Evolutionary conservation across 73 alveolate species (phyloP), one percentile per base, ranked within the genome.

Genomic region (Paramecium caudatum): DNA sequence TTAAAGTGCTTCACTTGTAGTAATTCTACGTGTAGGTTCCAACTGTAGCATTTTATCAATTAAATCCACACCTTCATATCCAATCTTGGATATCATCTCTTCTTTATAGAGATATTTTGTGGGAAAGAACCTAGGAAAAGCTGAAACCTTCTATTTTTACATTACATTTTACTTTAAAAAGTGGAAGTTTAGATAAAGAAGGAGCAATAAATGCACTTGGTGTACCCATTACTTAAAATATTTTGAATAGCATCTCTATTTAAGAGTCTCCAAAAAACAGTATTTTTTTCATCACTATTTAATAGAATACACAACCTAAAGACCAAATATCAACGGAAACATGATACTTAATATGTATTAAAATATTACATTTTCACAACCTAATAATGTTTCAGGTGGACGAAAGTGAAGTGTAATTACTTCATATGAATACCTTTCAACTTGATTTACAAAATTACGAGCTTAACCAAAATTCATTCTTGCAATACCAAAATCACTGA

Each of bases 171-270:
- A 68, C 84, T 25, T 68, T 68, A 19, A 32, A 68, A 5, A 32
- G 21, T 25, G 47, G 61, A 10, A 68, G 32, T 15, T 16, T 19
- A 74, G 17, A 74, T 36, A 74, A 47, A 43, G 69, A 19, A 8
- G 88, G 88, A 6, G 88, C 88, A 27, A 74, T 74, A 41, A 74
- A 74, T 3, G 23, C n/a, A 37, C 69, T 41, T 16, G 88, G 88
- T 16, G 88, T 74, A 21, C 70, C 88, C 43, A 74, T 9, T 12
- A 21, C 43, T 39, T 45, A 23, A 45, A 74, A 74, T 36, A 74
- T 74, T 27, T 41, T 36, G 21, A 74, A 74, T 39, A 74, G 65
- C 88, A 74, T 74, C 25, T 74, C 88, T 5, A 74, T 74, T 74
- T 74, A 36, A 41, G 69, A 19, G 12, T 43, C 46, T 3, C 88